Base-by-base conservation (phyloP, 768 basidiomycete genomes). In the Leccinum obscurum region DNA sequence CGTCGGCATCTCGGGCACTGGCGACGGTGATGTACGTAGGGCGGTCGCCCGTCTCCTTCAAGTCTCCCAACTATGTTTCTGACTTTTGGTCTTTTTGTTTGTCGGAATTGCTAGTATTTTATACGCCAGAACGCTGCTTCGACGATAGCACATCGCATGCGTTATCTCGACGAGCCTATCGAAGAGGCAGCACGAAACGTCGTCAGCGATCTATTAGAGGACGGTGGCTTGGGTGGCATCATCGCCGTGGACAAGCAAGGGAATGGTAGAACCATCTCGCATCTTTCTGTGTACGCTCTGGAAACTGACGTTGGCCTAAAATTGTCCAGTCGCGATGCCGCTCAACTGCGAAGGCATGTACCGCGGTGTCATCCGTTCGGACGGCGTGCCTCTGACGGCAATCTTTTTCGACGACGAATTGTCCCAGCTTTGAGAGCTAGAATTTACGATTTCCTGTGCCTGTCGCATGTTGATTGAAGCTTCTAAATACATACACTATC, bases 11-110 rank as follows among this genome's bases (percentile, higher is more conserved):
- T 90, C 89, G 34, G 90, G 92, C 0, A 93, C 92, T 13, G 92
- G 92, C 8, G 86, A 93, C 64, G 92, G 92, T 62, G 92, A 93
- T 73, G 90, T 92, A 93, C 72, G 90, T 92, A 69, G 60, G 85
- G 75, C 39, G 50, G 41, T 46, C 34, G 50, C 15, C 34, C 13
- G 20, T 41, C 53, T 41, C 26, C 26, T 15, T 50, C 32, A 32
- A 32, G 28, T 48, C 57, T 41, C 48, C 17, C 56, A 48, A 56
- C 26, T 49, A 51, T 56, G 46, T 6, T 54, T 22, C 59, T 54
- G 52, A 64, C 52, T 8, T 14, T 7, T 1, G 5, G 30, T 39
- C 13, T 9, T 14, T 10, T 1, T 28, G 11, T 26, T 24, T 22
- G 46, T 44, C 53, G 32, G 20, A 52, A 24, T 30, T 48, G 53